A percentile compares a stretch with the other conserved stretches of the same genome.
Evolutionary conservation across 768 basidiomycete genomes (phyloP).

Genomic region (Tephrocybe sp.): DNA sequence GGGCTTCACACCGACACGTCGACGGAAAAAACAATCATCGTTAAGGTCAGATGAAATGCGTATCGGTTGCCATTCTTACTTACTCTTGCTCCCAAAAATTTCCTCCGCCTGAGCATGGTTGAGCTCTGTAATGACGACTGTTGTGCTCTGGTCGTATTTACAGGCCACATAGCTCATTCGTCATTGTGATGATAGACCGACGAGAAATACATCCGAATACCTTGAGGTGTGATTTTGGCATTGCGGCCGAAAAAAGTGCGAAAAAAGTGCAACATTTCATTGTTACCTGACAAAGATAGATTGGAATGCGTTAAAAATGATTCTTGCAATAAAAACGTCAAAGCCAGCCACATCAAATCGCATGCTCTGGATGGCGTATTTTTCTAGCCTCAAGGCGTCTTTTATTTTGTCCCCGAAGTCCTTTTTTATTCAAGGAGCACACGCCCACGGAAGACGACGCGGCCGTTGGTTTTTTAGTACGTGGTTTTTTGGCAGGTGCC

Average conservation of each 20-base stretch:
- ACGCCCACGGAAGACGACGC: background rate
- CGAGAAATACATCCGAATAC: background rate
- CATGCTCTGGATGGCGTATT: slow-evolving; percentile 5
- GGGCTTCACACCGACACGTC: slow-evolving; percentile 1
- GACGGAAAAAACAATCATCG: slow-evolving; percentile 7
- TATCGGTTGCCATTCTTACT: slow-evolving; percentile 10
- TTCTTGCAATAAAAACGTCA: background rate
- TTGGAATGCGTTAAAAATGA: background rate
- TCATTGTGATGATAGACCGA: too few species aligned
- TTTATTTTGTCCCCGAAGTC: slow-evolving; percentile 10
- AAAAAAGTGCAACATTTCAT: slow-evolving; percentile 6
- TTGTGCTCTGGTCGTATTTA: slow-evolving; percentile 2
- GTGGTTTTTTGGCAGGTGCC: slow-evolving; percentile 6
- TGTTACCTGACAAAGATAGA: background rate
- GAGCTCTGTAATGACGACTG: slow-evolving; percentile 9
- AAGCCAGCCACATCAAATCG: slow-evolving; percentile 1
- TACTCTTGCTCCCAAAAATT: slow-evolving; percentile 8
- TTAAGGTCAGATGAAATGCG: slow-evolving; percentile 1
- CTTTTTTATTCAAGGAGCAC: slow-evolving; percentile 10
- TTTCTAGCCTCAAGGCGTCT: background rate
- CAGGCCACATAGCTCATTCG: too few species aligned
- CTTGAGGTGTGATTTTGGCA: slow-evolving; percentile 1
- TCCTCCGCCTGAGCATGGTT: slow-evolving; percentile 1
- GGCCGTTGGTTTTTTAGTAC: slow-evolving; percentile 4
- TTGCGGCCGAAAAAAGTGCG: slow-evolving; percentile 7